Evolutionary conservation across 2,329 filamentous ascomycete genomes (phyloP), one percentile per base, ranked within the genome.

Genomic region (Nemania abortiva): DNA sequence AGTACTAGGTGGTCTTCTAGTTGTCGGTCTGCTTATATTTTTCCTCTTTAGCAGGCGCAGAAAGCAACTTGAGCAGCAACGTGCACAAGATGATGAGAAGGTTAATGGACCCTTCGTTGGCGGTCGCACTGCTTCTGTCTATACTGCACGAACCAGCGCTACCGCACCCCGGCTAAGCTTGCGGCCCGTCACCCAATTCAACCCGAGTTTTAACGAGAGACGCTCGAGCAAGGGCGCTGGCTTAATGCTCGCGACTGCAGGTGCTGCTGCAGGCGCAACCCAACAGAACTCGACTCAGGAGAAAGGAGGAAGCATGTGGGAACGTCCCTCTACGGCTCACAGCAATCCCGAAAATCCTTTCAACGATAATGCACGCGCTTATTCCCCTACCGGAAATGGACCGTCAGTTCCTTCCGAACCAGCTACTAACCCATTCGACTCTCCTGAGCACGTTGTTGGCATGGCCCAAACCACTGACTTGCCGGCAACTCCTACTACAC

Each of bases 181-280:
- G 63, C 91, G 94, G 58, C 94, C 94, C 2, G 88, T 96, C 57
- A 95, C 93, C 49, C 90, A 96, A 76, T 95, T 97, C 81, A 86
- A 93, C 47, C 92, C 93, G 5, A 90, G 88, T 76, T 86, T 92
- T 63, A 80, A 82, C 7, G 86, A 88, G 63, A 84, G 85, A 77
- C 82, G 84, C 59, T 77, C 80, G 42, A 89, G 84, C 81, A 86
- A 84, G 68, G 84, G 82, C 37, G 82, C 83, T 68, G 81, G 79
- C 37, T 79, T 85, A 63, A 75, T 79, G 55, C 72, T 81, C 49
- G 75, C 75, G 9, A 72, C 77, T 11, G 76, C 76, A 18, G 74
- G 62, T 63, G 75, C 75, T 7, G 72, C 77, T 11, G 76, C 76
- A n/a, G 74, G 62, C 62, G 65, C 61, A 31, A 66, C 65, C 65